Conservation (phyloP, 108 stramenopile species). For the Nitzschia sp. region DNA sequence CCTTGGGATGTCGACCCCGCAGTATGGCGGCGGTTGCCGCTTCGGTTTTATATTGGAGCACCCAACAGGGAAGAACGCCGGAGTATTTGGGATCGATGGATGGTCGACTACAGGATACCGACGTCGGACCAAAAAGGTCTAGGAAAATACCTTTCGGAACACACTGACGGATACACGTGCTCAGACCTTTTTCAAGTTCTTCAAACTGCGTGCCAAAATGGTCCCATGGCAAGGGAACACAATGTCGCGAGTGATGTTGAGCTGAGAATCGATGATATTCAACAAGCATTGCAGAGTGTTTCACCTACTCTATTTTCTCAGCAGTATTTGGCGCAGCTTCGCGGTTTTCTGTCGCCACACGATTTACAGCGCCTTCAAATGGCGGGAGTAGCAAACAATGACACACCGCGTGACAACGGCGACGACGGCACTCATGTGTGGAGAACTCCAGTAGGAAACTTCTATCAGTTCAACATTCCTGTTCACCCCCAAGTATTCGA, state of each 20-base stretch:
- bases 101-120: slow-evolving; percentile 38
- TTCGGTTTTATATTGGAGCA: slow-evolving; percentile 81
- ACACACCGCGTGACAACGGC: not conserved
- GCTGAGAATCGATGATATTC: slow-evolving; percentile 57
- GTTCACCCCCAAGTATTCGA: slow-evolving; percentile 29
- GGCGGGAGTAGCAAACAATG: not conserved
- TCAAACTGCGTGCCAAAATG: slow-evolving; percentile 58
- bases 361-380: slow-evolving; percentile 2
- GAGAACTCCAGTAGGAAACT: slow-evolving; percentile 31
- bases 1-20: slow-evolving; percentile 96
- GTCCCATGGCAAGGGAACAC: slow-evolving; percentile 50
- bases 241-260: slow-evolving; percentile 13
- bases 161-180: slow-evolving; percentile 66
- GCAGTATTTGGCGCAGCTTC: slow-evolving; percentile 41
- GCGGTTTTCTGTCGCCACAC: slow-evolving; percentile 22
- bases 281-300: slow-evolving; percentile 39
- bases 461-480: slow-evolving; percentile 32
- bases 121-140: slow-evolving; percentile 33
- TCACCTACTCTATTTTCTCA: slow-evolving; percentile 52
- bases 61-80: slow-evolving; percentile 75
- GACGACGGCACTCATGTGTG: slow-evolving; percentile 21
- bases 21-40: slow-evolving; percentile 84
- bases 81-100: slow-evolving; percentile 59
- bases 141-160: slow-evolving; percentile 35
- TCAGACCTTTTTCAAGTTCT: slow-evolving; percentile 76